Evolutionary conservation across 2,329 filamentous ascomycete genomes (phyloP).

Genomic region (Shiraia bambusicola): DNA sequence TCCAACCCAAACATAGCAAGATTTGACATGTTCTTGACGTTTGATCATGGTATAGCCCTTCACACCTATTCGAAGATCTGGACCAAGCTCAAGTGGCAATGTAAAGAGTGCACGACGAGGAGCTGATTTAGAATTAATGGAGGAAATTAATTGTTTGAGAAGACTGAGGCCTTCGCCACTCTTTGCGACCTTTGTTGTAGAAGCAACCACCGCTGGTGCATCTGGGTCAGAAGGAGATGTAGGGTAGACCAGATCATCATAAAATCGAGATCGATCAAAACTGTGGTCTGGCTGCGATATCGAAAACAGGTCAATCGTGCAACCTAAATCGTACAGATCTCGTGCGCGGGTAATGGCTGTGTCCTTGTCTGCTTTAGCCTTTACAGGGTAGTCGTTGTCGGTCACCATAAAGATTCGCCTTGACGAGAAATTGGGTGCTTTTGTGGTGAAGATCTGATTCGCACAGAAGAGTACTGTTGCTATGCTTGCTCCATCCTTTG

Average conservation of each 20-base stretch:
- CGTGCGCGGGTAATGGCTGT: slow-evolving; percentile 85
- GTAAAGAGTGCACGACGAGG: slow-evolving; percentile 85
- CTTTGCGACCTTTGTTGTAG: slow-evolving; percentile 62
- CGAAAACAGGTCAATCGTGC: slow-evolving; percentile 89
- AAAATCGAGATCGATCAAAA: slow-evolving; percentile 86
- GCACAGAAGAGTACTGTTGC: slow-evolving; percentile 90
- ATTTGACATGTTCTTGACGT: slow-evolving; percentile 76
- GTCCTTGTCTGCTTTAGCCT: slow-evolving; percentile 70
- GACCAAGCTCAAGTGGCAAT: slow-evolving; percentile 83
- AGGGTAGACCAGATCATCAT: slow-evolving; percentile 93
- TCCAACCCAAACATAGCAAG: slow-evolving; percentile 83
- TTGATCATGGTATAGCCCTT: slow-evolving; percentile 92
- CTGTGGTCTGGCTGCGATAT: slow-evolving; percentile 69
- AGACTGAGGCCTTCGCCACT: slow-evolving; percentile 75
- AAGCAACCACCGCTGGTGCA: slow-evolving; percentile 57
- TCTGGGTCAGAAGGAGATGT: slow-evolving; percentile 67
- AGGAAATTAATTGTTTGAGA: slow-evolving; percentile 77
- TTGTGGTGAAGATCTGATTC: slow-evolving; percentile 95
- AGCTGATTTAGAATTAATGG: slow-evolving; percentile 86
- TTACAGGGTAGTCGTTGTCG: slow-evolving; percentile 80
- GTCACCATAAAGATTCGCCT: slow-evolving; percentile 93
- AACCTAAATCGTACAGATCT: slow-evolving; percentile 90
- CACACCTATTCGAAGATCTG: slow-evolving; percentile 80
- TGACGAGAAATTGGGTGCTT: slow-evolving; percentile 90
- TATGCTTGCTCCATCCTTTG: slow-evolving; percentile 73